These are phyloP conservation scores for Nitzschia inconspicua DNA, from an alignment of 108 stramenopile species.

Conservation along the genomic window DNA sequence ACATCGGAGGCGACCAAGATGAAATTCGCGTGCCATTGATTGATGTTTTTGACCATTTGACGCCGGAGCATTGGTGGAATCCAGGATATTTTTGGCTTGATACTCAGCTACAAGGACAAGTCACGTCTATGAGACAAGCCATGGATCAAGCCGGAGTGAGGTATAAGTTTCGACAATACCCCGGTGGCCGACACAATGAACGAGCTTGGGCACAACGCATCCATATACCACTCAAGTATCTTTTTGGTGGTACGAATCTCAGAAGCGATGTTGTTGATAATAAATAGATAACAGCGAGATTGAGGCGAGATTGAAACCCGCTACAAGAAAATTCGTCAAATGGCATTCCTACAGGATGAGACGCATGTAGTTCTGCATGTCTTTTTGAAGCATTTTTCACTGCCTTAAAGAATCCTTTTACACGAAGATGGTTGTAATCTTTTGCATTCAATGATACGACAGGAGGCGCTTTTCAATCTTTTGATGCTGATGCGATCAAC, in stretches of 20 bases:
- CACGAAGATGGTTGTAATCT: no score
- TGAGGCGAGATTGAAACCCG: not conserved
- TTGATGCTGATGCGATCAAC: no score
- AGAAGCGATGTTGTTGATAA: no score
- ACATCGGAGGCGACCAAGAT: slow-evolving; percentile 68
- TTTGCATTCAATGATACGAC: no score
- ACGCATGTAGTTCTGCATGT: no score
- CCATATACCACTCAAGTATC: slow-evolving; percentile 43
- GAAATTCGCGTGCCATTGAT: slow-evolving; percentile 47
- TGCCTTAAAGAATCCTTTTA: no score
- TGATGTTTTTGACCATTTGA: slow-evolving; percentile 64
- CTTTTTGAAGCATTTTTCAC: no score
- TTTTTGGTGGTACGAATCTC: no score
- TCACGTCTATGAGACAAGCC: slow-evolving; percentile 45
- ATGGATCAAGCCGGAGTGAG: slow-evolving; percentile 34
- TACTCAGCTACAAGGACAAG: slow-evolving; percentile 50
- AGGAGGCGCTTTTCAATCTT: no score
- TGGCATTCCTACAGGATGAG: no score
- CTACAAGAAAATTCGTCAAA: no score
- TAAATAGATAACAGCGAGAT: not conserved
- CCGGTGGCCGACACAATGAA: slow-evolving; percentile 75
- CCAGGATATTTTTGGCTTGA: slow-evolving; percentile 76
- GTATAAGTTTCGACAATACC: slow-evolving; percentile 40
- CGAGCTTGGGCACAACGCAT: slow-evolving; percentile 67
- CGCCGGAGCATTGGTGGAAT: slow-evolving; percentile 65